These are phyloP conservation scores for Hibiscus trionum DNA, from an alignment of 345 rosid genomes.

Conservation along the genomic window DNA sequence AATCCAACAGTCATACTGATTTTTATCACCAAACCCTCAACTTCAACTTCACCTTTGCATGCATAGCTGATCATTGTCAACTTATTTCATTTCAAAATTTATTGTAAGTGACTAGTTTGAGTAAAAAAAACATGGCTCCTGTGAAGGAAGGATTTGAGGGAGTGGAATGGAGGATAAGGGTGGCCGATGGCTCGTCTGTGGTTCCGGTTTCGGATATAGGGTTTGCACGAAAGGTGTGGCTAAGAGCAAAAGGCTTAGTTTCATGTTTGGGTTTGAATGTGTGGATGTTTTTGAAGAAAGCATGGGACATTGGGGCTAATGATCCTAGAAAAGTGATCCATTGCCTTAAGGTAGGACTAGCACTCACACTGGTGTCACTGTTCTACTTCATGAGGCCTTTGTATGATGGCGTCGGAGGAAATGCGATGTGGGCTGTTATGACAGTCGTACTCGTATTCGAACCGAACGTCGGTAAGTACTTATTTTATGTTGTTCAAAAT, in stretches of 20 bases:
- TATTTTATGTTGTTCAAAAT: not conserved
- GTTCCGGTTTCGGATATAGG: conserved; percentile 25
- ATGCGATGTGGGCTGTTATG: conserved; percentile 55
- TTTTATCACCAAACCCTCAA: not conserved
- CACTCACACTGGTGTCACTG: conserved; percentile 32
- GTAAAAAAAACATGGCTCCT: conserved; percentile 10
- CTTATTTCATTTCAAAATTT: not conserved
- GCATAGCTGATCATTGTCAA: not conserved
- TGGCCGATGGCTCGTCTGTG: conserved; percentile 36
- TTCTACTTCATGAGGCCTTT: conserved; percentile 36
- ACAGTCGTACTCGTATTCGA: conserved; percentile 46
- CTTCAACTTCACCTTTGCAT: not conserved
- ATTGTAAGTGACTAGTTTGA: not conserved
- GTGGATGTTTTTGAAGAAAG: conserved; percentile 23
- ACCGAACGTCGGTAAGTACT: conserved; percentile 33
- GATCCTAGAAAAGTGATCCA: conserved; percentile 44
- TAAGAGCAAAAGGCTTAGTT: conserved; percentile 17
- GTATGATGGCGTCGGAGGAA: conserved; percentile 42
- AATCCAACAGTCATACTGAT: not conserved
- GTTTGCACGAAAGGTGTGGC: conserved; percentile 19
- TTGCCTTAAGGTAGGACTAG: conserved; percentile 37
- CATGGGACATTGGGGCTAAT: conserved; percentile 26
- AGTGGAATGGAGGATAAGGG: conserved; percentile 40
- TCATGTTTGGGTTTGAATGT: conserved; percentile 14
- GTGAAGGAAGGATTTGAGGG: conserved; percentile 18